These are phyloP conservation scores for Parafenestella ontariensis DNA, from an alignment of 2,329 filamentous ascomycete species.

Conservation along the genomic window DNA sequence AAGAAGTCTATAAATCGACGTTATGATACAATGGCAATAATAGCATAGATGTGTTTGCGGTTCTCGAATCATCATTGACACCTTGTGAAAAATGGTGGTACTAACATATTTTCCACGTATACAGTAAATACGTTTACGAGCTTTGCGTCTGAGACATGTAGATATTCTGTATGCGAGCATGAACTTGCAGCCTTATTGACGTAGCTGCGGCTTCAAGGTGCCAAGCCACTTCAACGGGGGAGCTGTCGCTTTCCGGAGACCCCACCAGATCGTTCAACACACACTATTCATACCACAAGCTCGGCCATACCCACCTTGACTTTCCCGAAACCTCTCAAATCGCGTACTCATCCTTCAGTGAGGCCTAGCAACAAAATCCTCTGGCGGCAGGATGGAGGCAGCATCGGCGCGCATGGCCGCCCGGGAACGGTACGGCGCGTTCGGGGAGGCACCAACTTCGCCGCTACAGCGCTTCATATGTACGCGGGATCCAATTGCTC, in stretches of 20 bases:
- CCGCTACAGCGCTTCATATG: slow-evolving; percentile 93
- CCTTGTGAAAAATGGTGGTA: neutral
- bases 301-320: slow-evolving; percentile 4
- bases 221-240: slow-evolving; percentile 18
- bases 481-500: slow-evolving; percentile 43
- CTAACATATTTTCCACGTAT: neutral
- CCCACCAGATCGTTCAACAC: slow-evolving; percentile 21
- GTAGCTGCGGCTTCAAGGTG: slow-evolving; percentile 17
- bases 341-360: neutral
- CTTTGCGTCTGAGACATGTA: too few relatives aligned
- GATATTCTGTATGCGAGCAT: neutral
- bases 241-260: slow-evolving; percentile 16
- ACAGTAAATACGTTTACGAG: neutral
- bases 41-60: too few relatives aligned
- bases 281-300: slow-evolving; percentile 13
- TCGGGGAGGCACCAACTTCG: slow-evolving; percentile 78
- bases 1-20: neutral
- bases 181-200: slow-evolving; percentile 3
- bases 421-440: slow-evolving; percentile 89
- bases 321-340: neutral
- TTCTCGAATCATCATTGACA: too few relatives aligned
- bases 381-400: slow-evolving; percentile 73
- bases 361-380: neutral
- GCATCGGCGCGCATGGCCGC: slow-evolving; percentile 94
- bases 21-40: neutral